Conservation (phyloP, 1,284 basidiomycete species). For the Stereum hirsutum region DNA sequence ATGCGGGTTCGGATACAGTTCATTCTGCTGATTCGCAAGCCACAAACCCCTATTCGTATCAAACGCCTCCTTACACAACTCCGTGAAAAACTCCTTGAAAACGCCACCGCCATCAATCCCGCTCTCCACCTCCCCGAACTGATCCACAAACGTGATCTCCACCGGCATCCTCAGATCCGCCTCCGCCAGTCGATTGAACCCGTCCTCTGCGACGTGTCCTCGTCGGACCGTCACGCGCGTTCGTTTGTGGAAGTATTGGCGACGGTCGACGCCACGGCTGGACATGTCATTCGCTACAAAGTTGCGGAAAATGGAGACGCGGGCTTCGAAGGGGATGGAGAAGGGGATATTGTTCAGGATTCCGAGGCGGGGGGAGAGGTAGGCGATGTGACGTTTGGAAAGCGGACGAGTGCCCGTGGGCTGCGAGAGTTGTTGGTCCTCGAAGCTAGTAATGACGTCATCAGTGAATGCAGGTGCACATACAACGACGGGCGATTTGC, state of each 20-base stretch:
- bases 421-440: slow-evolving; percentile 43
- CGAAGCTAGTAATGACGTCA: slow-evolving; percentile 31
- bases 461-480: not conserved
- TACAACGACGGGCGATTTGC: not conserved
- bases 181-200: slow-evolving; percentile 74
- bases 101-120: slow-evolving; percentile 96
- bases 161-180: slow-evolving; percentile 73
- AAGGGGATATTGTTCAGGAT: slow-evolving; percentile 96
- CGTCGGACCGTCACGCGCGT: slow-evolving; percentile 63
- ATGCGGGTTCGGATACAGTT: slow-evolving; percentile 93
- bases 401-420: slow-evolving; percentile 27
- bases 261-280: slow-evolving; percentile 13
- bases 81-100: slow-evolving; percentile 97
- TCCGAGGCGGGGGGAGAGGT: slow-evolving; percentile 78
- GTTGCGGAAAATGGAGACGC: slow-evolving; percentile 83
- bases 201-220: slow-evolving; percentile 77
- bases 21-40: slow-evolving; percentile 84
- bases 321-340: slow-evolving; percentile 87
- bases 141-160: slow-evolving; percentile 86
- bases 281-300: slow-evolving; percentile 64
- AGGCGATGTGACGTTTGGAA: slow-evolving; percentile 65
- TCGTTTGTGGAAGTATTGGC: slow-evolving; percentile 18
- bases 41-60: slow-evolving; percentile 93
- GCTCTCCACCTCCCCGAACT: slow-evolving; percentile 78
- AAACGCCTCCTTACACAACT: slow-evolving; percentile 87